Conservation (phyloP, 2,329 filamentous ascomycete genomes). For the Hyphodiscus sp. region DNA sequence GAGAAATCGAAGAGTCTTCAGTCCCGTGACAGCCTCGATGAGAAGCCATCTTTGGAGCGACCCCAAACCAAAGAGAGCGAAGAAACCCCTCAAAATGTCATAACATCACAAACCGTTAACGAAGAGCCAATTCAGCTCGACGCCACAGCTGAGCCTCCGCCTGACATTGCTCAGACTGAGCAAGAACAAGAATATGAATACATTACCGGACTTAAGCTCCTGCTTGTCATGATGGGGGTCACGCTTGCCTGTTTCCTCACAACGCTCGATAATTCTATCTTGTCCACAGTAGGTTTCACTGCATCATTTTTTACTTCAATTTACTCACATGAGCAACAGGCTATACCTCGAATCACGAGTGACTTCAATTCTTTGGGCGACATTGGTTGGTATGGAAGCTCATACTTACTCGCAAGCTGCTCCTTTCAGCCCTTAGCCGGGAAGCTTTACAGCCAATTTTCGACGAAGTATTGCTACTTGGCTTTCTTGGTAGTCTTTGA, state of each 20-base stretch:
- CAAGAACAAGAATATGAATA: constrained; percentile 16
- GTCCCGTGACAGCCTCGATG: not conserved
- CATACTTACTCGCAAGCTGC: constrained; percentile 43
- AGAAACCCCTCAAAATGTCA: not conserved
- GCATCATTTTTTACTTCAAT: not conserved
- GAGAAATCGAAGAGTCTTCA: not conserved
- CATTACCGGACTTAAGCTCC: constrained; percentile 10
- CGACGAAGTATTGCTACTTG: constrained; percentile 24
- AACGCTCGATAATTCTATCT: constrained; percentile 45
- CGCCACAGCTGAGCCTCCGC: not conserved
- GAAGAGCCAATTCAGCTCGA: not conserved
- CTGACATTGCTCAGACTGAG: not conserved
- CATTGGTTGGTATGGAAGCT: constrained; percentile 50
- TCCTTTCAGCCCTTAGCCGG: constrained; percentile 46
- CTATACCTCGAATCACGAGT: constrained; percentile 44
- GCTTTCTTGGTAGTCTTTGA: not conserved
- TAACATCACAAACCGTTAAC: not conserved
- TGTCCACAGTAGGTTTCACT: constrained; percentile 36
- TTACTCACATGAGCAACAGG: constrained; percentile 19
- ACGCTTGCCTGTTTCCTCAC: constrained; percentile 40
- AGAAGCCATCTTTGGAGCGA: not conserved
- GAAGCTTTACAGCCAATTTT: constrained; percentile 42
- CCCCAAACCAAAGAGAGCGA: not conserved
- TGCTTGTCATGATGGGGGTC: constrained; percentile 29
- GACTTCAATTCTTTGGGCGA: constrained; percentile 44